phyloP scores from a whole-genome alignment of 805 yeast species.

The Saturnispora mendoncae region DNA sequence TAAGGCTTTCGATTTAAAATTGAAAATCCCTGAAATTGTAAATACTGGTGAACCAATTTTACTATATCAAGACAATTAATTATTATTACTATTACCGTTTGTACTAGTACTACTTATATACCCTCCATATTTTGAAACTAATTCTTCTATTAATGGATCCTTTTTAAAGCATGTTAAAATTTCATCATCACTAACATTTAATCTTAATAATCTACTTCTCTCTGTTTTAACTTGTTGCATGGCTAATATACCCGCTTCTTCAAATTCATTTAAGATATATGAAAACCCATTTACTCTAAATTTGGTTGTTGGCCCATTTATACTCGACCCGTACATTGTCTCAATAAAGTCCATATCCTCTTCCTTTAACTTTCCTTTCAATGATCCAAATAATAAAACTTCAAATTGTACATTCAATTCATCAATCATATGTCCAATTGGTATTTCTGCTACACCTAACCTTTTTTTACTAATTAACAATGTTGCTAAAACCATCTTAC shows the following conservation, averaged over 20 bases:
- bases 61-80: slow-evolving; percentile 40
- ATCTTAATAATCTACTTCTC: slow-evolving; percentile 51
- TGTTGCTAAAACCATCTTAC: slow-evolving; percentile 67
- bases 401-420: slow-evolving; percentile 45
- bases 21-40: slow-evolving; percentile 75
- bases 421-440: slow-evolving; percentile 70
- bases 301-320: slow-evolving; percentile 16
- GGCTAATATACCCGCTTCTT: slow-evolving; percentile 68
- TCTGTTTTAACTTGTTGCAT: slow-evolving; percentile 65
- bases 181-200: slow-evolving; percentile 67
- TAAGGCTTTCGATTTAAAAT: slow-evolving; percentile 78
- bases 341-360: slow-evolving; percentile 21
- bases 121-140: slow-evolving; percentile 12
- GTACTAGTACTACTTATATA: neutral
- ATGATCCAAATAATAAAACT: slow-evolving; percentile 25
- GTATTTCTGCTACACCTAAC: slow-evolving; percentile 60
- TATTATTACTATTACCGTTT: too few species aligned
- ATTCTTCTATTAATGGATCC: slow-evolving; percentile 39
- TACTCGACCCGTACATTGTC: slow-evolving; percentile 20
- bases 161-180: slow-evolving; percentile 48
- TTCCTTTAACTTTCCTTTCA: slow-evolving; percentile 16
- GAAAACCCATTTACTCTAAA: slow-evolving; percentile 53
- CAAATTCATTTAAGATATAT: slow-evolving; percentile 55
- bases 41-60: slow-evolving; percentile 89
- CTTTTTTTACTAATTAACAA: slow-evolving; percentile 55